Base-by-base conservation (phyloP, 2,329 filamentous ascomycete genomes). In the Blumeriella jaapii region DNA sequence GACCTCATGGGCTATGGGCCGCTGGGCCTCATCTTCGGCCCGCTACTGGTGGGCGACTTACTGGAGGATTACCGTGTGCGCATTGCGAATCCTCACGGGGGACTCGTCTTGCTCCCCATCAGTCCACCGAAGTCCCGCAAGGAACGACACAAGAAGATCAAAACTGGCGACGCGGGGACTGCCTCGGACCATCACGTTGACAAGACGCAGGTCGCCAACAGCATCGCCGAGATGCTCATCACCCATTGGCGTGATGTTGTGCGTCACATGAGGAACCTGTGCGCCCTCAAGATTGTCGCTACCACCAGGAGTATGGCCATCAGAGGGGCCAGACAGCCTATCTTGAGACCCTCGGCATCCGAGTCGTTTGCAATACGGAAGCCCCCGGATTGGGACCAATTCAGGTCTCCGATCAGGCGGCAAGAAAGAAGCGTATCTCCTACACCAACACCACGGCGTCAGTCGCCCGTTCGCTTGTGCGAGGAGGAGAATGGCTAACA, bases 1-100 rank as follows among this genome's bases (percentile, higher is more conserved):
- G 72, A 77, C 40, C 49, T 75, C 29, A 80, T 80, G 75, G 74
- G 71, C 8, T 81, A 78, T 48, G 63, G 59, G 32, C 65, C 74
- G 2, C 58, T 82, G 7, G 71, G 74, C 0, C 72, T 78, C 32
- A 61, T 79, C 2, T 80, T 82, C 52, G 77, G 75, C 0, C 76
- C 77, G 1, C 59, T 82, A 0, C 57, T 82, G 4, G 53, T 79
- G 3, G 71, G 75, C 2, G 67, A 78, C 27, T 52, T 73, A 11
- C 56, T 77, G 18, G 62, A 68, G 12, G 55, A 61, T 11, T 75
- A 71, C 45, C 61, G 56, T 18, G 51, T 51, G 44, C 49, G 44
- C 29, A 41, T 49, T 10, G 47, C 47, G 11, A 51, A 50, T 27
- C 47, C 47, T 12, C 43, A 47, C 24, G 48, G 48, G 11, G 47